Conservation (phyloP, 2,329 filamentous ascomycete species). For the Torrubiellomyces zombiae region DNA sequence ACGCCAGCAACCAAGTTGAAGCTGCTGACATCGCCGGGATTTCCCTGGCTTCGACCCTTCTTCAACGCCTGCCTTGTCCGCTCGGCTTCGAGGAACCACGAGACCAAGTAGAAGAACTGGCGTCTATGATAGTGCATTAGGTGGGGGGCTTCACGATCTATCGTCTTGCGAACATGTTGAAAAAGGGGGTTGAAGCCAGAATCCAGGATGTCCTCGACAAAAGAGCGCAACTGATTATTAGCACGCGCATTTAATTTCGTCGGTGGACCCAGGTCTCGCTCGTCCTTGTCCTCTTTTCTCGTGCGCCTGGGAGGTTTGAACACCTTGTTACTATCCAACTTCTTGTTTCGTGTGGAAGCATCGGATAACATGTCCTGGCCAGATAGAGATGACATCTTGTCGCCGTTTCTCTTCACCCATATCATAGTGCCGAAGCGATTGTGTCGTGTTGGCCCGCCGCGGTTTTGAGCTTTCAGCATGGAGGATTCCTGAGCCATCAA, state of each 20-base stretch:
- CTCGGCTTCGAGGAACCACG: constrained; percentile 87
- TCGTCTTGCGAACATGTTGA: constrained; percentile 66
- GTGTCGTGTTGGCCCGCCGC: constrained; percentile 69
- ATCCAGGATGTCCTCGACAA: constrained; percentile 88
- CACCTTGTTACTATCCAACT: constrained; percentile 82
- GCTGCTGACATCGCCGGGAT: constrained; percentile 44
- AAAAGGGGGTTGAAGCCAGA: constrained; percentile 91
- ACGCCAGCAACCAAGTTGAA: constrained; percentile 82
- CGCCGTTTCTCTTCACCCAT: constrained; percentile 79
- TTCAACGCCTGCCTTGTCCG: constrained; percentile 49
- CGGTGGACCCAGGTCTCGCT: constrained; percentile 61
- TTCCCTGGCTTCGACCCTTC: constrained; percentile 29
- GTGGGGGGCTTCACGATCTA: constrained; percentile 77
- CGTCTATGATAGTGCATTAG: constrained; percentile 59
- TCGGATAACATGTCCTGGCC: constrained; percentile 74
- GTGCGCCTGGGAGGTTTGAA: constrained; percentile 65
- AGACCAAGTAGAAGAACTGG: constrained; percentile 83
- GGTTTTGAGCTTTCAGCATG: constrained; percentile 64
- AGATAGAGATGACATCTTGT: constrained; percentile 70
- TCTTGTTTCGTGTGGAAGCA: constrained; percentile 55
- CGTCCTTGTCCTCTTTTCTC: constrained; percentile 43
- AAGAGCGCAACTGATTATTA: constrained; percentile 59
- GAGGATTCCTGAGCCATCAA: constrained; percentile 69
- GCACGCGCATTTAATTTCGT: constrained; percentile 55
- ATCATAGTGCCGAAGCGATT: constrained; percentile 95